A percentile compares a stretch with the other conserved stretches of the same genome.
These are phyloP conservation scores for Ophiosphaerella herpotricha DNA, from an alignment of 2,329 filamentous ascomycete genomes.

Conservation along the genomic window DNA sequence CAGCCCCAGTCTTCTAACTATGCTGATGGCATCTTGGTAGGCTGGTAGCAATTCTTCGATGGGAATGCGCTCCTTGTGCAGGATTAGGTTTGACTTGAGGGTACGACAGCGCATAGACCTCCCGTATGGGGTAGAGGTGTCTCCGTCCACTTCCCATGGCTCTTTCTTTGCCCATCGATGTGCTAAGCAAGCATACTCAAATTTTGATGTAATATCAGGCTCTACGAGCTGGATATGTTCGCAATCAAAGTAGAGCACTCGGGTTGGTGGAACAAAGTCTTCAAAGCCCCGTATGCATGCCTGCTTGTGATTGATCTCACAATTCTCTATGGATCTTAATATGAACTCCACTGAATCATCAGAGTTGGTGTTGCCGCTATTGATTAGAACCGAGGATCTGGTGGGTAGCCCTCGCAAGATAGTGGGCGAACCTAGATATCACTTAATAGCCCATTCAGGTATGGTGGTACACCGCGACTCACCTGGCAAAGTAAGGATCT, in stretches of 20 bases:
- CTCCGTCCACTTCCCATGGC: neutral
- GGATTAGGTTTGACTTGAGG: neutral
- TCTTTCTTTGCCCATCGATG: conserved; percentile 1
- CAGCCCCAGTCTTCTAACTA: neutral
- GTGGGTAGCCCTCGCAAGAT: neutral
- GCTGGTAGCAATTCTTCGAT: neutral
- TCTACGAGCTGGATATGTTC: neutral
- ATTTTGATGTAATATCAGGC: neutral
- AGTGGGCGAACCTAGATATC: neutral
- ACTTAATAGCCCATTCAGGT: neutral
- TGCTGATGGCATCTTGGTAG: conserved; percentile 1
- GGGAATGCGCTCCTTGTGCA: neutral
- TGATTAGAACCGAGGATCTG: neutral
- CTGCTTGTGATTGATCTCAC: neutral
- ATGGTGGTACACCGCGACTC: neutral
- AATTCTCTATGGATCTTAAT: neutral
- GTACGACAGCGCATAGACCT: neutral
- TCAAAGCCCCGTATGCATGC: neutral
- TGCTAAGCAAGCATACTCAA: neutral
- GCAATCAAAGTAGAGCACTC: neutral
- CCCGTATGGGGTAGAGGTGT: neutral
- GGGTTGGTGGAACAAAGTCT: neutral
- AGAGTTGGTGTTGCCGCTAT: neutral
- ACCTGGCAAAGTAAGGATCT: neutral
- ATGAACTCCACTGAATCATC: neutral